Conservation (phyloP, 2,329 filamentous ascomycete species). For the Dactylellina sp. region DNA sequence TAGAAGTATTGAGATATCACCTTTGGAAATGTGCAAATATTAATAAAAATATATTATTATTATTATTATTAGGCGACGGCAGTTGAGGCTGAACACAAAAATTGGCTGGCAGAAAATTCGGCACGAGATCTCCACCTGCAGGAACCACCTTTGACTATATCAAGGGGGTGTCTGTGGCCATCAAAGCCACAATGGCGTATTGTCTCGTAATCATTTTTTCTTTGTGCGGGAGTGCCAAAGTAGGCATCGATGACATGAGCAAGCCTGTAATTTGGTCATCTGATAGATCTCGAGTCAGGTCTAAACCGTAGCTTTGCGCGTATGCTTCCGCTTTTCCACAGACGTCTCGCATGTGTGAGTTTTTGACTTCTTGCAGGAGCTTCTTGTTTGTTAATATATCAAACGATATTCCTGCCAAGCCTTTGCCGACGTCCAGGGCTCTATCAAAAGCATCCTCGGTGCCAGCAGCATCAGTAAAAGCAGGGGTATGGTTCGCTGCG, state of each 20-base stretch:
- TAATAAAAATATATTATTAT: too few relatives aligned
- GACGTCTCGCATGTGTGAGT: slow-evolving; percentile 62
- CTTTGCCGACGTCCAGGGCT: slow-evolving; percentile 67
- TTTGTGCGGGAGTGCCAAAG: neutral
- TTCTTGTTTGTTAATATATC: slow-evolving; percentile 66
- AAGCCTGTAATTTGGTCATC: slow-evolving; percentile 10
- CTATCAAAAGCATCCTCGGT: slow-evolving; percentile 67
- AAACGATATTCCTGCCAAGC: slow-evolving; percentile 67
- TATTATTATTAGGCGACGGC: too few relatives aligned
- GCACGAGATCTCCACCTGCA: too few relatives aligned
- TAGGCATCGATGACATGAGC: slow-evolving; percentile 14
- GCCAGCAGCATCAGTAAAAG: slow-evolving; percentile 68
- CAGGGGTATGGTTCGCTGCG: slow-evolving; percentile 68
- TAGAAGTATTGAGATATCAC: too few relatives aligned
- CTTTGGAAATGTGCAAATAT: too few relatives aligned
- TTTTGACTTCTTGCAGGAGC: slow-evolving; percentile 65
- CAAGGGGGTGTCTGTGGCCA: slow-evolving; percentile 32
- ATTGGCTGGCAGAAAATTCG: too few relatives aligned
- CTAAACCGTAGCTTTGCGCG: neutral
- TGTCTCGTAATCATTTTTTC: slow-evolving; percentile 2
- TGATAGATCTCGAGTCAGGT: neutral
- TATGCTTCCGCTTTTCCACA: slow-evolving; percentile 1
- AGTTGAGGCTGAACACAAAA: too few relatives aligned
- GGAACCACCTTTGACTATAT: neutral
- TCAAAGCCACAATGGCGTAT: slow-evolving; percentile 32